These are phyloP conservation scores for Ophiostoma sp. DNA, from an alignment of 2,329 filamentous ascomycete genomes.

Conservation along the genomic window DNA sequence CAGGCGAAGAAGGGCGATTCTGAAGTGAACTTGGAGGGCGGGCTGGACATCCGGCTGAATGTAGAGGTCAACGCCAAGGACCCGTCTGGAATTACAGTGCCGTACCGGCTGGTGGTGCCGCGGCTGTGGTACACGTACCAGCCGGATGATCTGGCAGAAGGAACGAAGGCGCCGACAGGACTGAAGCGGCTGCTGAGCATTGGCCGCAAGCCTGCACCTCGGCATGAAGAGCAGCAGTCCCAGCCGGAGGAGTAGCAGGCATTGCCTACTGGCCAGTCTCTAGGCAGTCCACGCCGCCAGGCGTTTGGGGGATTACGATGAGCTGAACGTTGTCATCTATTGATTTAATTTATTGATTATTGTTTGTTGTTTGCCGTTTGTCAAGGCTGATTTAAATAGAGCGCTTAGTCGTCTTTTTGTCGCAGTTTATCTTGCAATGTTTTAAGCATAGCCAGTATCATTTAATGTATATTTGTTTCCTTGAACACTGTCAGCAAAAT, in stretches of 20 bases:
- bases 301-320: background rate
- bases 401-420: too few relatives aligned
- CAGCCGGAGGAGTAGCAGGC: background rate
- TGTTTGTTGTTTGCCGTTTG: background rate
- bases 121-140: constrained; percentile 59
- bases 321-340: background rate
- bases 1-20: constrained; percentile 51
- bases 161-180: constrained; percentile 33
- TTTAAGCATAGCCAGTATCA: background rate
- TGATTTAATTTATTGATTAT: background rate
- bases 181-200: constrained; percentile 46
- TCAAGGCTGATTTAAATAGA: too few relatives aligned
- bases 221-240: background rate
- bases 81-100: constrained; percentile 78
- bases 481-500: too few relatives aligned
- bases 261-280: background rate
- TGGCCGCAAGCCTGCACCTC: constrained; percentile 31
- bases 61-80: constrained; percentile 83
- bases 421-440: too few relatives aligned
- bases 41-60: constrained; percentile 81
- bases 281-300: background rate
- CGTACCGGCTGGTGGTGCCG: constrained; percentile 82
- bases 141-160: constrained; percentile 37
- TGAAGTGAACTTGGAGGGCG: constrained; percentile 71
- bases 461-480: too few relatives aligned